Conservation (phyloP, 2,329 filamentous ascomycete genomes). For the Ceratocystis albifundus region DNA sequence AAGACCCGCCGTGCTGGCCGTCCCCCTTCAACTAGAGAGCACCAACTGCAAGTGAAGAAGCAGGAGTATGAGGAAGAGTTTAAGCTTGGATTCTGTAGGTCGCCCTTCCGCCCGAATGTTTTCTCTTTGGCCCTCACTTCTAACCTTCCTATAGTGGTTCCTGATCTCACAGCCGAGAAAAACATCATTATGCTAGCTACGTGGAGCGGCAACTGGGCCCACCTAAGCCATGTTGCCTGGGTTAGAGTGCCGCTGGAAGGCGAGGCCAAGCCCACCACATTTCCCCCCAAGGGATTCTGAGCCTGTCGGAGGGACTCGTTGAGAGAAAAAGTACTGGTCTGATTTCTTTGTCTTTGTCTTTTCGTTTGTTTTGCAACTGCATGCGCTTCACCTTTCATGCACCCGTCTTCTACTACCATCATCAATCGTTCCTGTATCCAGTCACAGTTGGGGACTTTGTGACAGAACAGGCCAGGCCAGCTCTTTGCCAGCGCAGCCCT, state of each 20-base stretch:
- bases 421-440: background rate
- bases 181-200: conserved; percentile 53
- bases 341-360: conserved; percentile 2
- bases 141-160: conserved; percentile 44
- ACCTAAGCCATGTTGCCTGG: conserved; percentile 65
- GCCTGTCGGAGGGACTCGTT: background rate
- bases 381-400: background rate
- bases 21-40: conserved; percentile 65
- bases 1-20: conserved; percentile 64
- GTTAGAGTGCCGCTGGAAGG: conserved; percentile 59
- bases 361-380: background rate
- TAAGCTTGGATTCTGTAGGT: conserved; percentile 66
- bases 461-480: background rate
- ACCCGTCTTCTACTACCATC: background rate
- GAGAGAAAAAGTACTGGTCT: background rate
- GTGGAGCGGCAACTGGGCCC: conserved; percentile 80
- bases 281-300: conserved; percentile 48
- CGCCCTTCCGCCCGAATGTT: background rate
- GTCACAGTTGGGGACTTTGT: background rate
- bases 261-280: conserved; percentile 54
- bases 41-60: conserved; percentile 61
- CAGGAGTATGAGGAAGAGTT: conserved; percentile 66
- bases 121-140: background rate
- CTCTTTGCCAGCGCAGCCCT: background rate
- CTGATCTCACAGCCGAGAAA: conserved; percentile 58